Percentiles rank a stretch among this genome's conserved stretches.
phyloP scores from a whole-genome alignment of 1,139 yeast genomes.

The Magnusiomyces starmeri region DNA sequence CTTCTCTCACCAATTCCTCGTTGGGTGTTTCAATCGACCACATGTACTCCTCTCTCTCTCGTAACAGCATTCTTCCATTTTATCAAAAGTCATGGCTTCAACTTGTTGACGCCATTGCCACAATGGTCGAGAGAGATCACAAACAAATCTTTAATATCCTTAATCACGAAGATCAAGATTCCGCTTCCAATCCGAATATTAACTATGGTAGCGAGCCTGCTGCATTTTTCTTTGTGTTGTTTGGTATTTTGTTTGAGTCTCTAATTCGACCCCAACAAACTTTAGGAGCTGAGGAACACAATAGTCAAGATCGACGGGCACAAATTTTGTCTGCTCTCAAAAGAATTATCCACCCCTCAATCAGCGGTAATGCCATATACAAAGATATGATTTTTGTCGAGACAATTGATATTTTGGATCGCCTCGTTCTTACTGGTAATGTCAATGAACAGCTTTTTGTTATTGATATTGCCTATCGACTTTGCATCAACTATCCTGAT shows the following conservation, averaged over 20 bases:
- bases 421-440: slow-evolving; percentile 58
- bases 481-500: slow-evolving; percentile 37
- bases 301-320: slow-evolving; percentile 27
- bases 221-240: slow-evolving; percentile 71
- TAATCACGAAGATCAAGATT: slow-evolving; percentile 24
- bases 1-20: slow-evolving; percentile 22
- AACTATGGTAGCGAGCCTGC: slow-evolving; percentile 49
- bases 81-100: slow-evolving; percentile 73
- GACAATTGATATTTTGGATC: slow-evolving; percentile 65
- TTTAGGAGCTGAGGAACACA: slow-evolving; percentile 15
- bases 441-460: slow-evolving; percentile 46
- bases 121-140: slow-evolving; percentile 50
- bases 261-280: slow-evolving; percentile 40
- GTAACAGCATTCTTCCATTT: slow-evolving; percentile 37
- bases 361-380: slow-evolving; percentile 55
- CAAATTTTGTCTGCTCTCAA: slow-evolving; percentile 49
- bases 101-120: slow-evolving; percentile 68
- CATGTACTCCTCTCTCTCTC: slow-evolving; percentile 30
- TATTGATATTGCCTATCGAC: slow-evolving; percentile 48
- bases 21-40: slow-evolving; percentile 30
- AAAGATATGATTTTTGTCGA: slow-evolving; percentile 69
- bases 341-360: slow-evolving; percentile 50
- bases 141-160: slow-evolving; percentile 40
- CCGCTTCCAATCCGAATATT: slow-evolving; percentile 22
- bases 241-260: slow-evolving; percentile 78